Percentiles rank a stretch among this genome's conserved stretches.
These are phyloP conservation scores for Colletotrichum sp. DNA, from an alignment of 2,329 filamentous ascomycete species.

Conservation along the genomic window DNA sequence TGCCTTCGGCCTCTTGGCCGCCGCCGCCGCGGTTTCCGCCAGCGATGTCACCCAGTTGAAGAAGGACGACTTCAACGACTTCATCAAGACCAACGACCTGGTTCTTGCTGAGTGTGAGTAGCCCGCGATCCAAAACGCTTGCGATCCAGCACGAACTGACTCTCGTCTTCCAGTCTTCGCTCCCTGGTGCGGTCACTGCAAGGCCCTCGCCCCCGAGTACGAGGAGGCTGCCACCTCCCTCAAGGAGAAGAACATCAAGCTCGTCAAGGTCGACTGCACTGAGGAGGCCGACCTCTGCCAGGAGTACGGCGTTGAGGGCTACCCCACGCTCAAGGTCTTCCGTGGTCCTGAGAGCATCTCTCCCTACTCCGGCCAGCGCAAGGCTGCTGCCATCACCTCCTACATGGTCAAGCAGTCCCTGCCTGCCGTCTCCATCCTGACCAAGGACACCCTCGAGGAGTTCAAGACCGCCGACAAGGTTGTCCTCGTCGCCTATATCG, in stretches of 20 bases:
- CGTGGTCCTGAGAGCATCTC: conserved; percentile 81
- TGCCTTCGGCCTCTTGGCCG: conserved; percentile 59
- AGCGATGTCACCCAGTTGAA: conserved; percentile 85
- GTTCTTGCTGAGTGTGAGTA: conserved; percentile 91
- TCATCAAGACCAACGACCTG: conserved; percentile 84
- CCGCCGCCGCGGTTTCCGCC: conserved; percentile 63
- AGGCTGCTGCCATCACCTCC: conserved; percentile 76
- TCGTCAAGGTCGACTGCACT: conserved; percentile 94
- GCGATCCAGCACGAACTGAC: conserved; percentile 39
- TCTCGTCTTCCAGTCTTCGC: conserved; percentile 73
- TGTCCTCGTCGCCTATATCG: conserved; percentile 89
- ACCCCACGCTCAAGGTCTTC: conserved; percentile 99
- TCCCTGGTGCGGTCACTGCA: conserved; percentile 98
- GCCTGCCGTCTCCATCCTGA: conserved; percentile 85
- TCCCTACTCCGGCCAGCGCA: conserved; percentile 88
- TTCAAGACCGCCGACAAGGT: conserved; percentile 99
- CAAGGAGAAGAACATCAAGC: conserved; percentile 86
- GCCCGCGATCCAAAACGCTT: background rate
- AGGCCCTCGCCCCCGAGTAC: conserved; percentile 93
- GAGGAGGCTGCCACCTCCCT: conserved; percentile 84
- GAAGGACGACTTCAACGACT: conserved; percentile 85
- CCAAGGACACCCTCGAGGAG: conserved; percentile 83
- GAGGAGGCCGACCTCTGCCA: conserved; percentile 92
- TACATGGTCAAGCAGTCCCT: conserved; percentile 99
- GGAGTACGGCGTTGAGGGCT: conserved; percentile 90